A percentile compares a stretch with the other conserved stretches of the same genome.
phyloP scores from a whole-genome alignment of 768 basidiomycete species.

The Mycena filopes region DNA sequence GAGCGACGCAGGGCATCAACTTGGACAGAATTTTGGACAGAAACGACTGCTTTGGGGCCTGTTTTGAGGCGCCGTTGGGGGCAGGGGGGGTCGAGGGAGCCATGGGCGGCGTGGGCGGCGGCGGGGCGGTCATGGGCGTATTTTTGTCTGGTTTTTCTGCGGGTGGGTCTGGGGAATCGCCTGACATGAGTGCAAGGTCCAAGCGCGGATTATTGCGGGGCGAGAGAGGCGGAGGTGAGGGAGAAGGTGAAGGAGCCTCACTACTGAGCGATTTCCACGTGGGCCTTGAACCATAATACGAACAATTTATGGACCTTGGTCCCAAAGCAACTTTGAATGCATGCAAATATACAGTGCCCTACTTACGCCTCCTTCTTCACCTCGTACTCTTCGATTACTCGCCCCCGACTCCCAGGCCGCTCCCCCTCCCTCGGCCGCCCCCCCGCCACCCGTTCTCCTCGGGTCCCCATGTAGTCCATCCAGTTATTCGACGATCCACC shows the following conservation, averaged over 20 bases:
- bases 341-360: neutral
- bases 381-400: constrained; percentile 31
- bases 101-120: constrained; percentile 1
- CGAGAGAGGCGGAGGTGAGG: neutral
- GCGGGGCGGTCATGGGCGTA: neutral
- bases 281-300: too few relatives aligned
- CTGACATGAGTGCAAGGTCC: neutral
- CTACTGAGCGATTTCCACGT: too few relatives aligned
- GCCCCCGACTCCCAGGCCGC: constrained; percentile 31
- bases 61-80: constrained; percentile 11
- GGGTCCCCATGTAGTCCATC: constrained; percentile 27
- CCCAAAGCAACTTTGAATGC: neutral
- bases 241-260: neutral
- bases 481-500: constrained; percentile 20
- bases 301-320: too few relatives aligned
- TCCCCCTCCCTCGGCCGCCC: constrained; percentile 24
- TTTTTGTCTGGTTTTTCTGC: neutral
- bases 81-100: neutral
- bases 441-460: constrained; percentile 3
- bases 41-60: constrained; percentile 10
- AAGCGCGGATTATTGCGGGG: neutral
- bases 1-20: constrained; percentile 25
- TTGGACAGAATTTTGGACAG: constrained; percentile 20
- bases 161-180: constrained; percentile 12
- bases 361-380: constrained; percentile 32